A percentile compares a stretch with the other conserved stretches of the same genome.
phyloP scores from a whole-genome alignment of 78 protist genomes.

The Cavenderia fasciculata region DNA sequence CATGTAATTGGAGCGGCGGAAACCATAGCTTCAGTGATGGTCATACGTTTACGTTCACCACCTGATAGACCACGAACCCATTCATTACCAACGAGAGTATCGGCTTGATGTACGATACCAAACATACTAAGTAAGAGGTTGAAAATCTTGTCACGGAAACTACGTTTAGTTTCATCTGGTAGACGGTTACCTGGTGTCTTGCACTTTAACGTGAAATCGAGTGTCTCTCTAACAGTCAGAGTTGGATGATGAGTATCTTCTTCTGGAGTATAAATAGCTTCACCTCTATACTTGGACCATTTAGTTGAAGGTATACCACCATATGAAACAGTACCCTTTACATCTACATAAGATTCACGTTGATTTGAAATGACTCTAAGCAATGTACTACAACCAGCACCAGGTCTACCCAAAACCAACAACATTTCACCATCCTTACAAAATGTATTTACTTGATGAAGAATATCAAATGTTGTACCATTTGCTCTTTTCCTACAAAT shows the following conservation, averaged over 20 bases:
- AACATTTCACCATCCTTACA: background rate
- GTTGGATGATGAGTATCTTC: slow-evolving; percentile 73
- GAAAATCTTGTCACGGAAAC: slow-evolving; percentile 17
- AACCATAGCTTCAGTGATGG: slow-evolving; percentile 69
- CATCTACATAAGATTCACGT: slow-evolving; percentile 16
- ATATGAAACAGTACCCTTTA: slow-evolving; percentile 35
- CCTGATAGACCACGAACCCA: slow-evolving; percentile 57
- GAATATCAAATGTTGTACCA: background rate
- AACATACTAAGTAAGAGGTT: slow-evolving; percentile 43
- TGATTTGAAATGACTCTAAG: slow-evolving; percentile 51
- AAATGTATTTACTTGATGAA: background rate
- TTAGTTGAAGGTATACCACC: slow-evolving; percentile 48
- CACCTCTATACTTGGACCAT: slow-evolving; percentile 46
- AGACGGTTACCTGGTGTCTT: slow-evolving; percentile 68
- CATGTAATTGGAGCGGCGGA: slow-evolving; percentile 47
- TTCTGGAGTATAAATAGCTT: slow-evolving; percentile 64
- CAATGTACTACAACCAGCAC: slow-evolving; percentile 22
- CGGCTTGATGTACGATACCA: slow-evolving; percentile 65
- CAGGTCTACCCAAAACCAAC: slow-evolving; percentile 1
- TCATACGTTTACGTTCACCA: slow-evolving; percentile 67
- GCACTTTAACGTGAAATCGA: slow-evolving; percentile 46
- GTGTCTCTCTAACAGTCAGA: slow-evolving; percentile 53
- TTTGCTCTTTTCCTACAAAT: background rate
- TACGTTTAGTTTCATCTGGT: slow-evolving; percentile 40
- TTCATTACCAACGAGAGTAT: slow-evolving; percentile 71